Base-by-base conservation (phyloP, 164 flowering plant genomes). In the Santalum album region DNA sequence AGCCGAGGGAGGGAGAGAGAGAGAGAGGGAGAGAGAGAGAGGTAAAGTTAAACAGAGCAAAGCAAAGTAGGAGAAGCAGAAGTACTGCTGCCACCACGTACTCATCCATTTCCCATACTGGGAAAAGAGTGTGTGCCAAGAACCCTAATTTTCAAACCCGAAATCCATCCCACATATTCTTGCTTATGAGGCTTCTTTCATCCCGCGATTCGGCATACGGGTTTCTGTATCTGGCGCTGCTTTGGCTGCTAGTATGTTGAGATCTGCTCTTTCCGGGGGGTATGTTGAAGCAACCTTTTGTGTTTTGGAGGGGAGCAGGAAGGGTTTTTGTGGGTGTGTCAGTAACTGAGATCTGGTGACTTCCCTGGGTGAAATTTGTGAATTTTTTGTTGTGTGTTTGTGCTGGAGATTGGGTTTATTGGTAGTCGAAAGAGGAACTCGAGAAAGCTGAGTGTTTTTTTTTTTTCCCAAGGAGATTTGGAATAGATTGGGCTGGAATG, bases 51-150 rank as follows among this genome's bases (percentile, higher is more conserved):
- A 45, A 25, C 25, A 22, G 9, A 45, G 25, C 49, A 5, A 45
- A 6, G 49, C 49, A 20, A 42, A 42, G 35, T 22, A 62, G 19
- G 16, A 45, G 52, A 17, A 21, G 35, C 53, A 53, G 24, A 48
- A 34, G 17, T 45, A 20, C 25, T 18, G 6, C 25, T 15, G 9
- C 12, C 25, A 45, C 4, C 14, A 45, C 49, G 4, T 4, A 42
- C 45, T 19, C 65, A 35, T 51, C 54, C 36, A 34, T 61, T 52
- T 53, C 57, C 17, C 15, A 59, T 51, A 43, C 49, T 50, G 54
- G n/a, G 57, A 60, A 60, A 47, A 6, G 25, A 45, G 15, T 7
- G 25, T 20, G 21, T 12, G 21, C 20, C 2, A 9, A 9, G 17
- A 38, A 38, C 42, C 2, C 14, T 0, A 7, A 1, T 22, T 12